A percentile compares a stretch with the other conserved stretches of the same genome.
These are phyloP conservation scores for Podospora australis DNA, from an alignment of 495 filamentous ascomycete genomes.

Conservation along the genomic window DNA sequence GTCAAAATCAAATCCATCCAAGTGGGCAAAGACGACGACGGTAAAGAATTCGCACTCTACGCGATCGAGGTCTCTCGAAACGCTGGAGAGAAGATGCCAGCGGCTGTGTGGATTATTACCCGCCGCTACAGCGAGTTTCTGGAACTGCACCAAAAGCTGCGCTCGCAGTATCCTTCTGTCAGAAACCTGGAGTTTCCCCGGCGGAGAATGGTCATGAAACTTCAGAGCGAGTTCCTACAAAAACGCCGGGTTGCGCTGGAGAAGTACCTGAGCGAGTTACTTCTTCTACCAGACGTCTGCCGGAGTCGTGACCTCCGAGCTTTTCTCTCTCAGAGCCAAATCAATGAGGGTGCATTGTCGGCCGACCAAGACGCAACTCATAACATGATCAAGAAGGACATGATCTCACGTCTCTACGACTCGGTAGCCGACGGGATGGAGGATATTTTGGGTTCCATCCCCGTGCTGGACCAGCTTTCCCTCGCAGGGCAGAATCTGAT, in stretches of 20 bases:
- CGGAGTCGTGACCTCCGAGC: constrained; percentile 86
- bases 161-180: constrained; percentile 76
- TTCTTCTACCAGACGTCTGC: constrained; percentile 87
- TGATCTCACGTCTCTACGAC: constrained; percentile 90
- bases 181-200: constrained; percentile 87
- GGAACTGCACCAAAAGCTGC: constrained; percentile 84
- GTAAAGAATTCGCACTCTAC: constrained; percentile 89
- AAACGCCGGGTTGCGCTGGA: constrained; percentile 80
- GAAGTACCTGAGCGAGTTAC: constrained; percentile 74
- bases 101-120: constrained; percentile 73
- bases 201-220: constrained; percentile 86
- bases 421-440: constrained; percentile 98
- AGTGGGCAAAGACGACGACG: constrained; percentile 85
- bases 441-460: constrained; percentile 89
- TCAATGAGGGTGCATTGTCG: constrained; percentile 41
- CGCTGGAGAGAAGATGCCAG: constrained; percentile 83
- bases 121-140: constrained; percentile 94
- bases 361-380: constrained; percentile 46
- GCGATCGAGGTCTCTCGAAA: constrained; percentile 85
- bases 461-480: constrained; percentile 90
- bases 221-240: constrained; percentile 90
- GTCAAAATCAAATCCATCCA: constrained; percentile 79
- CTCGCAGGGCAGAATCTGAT: constrained; percentile 89
- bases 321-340: constrained; percentile 86
- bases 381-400: constrained; percentile 58